A percentile compares a stretch with the other conserved stretches of the same genome.
Conservation (phyloP, 2,329 filamentous ascomycete species). For the Penicillium aurantiogriseum region DNA sequence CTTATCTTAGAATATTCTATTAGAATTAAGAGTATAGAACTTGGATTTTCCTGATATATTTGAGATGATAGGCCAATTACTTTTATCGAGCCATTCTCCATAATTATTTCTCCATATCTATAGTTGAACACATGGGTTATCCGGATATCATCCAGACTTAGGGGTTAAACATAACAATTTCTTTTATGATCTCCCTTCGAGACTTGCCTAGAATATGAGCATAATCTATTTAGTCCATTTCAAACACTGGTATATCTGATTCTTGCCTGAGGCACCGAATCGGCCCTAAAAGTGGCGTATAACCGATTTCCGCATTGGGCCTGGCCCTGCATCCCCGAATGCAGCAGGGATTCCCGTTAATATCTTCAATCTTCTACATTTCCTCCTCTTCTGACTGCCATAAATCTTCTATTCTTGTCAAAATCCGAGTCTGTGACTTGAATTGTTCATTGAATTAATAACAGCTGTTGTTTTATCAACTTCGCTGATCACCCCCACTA, state of each 20-base stretch:
- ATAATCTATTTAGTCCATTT: neutral
- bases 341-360: neutral
- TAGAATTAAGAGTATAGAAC: neutral
- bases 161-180: too few relatives aligned
- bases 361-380: neutral
- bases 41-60: neutral
- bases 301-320: slow-evolving; percentile 11
- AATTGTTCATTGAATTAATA: neutral
- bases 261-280: neutral
- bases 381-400: neutral
- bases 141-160: neutral
- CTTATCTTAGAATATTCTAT: neutral
- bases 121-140: neutral
- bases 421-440: neutral
- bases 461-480: neutral
- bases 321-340: slow-evolving; percentile 2
- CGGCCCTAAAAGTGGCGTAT: neutral
- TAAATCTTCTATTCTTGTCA: neutral
- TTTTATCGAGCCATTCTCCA: neutral
- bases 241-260: neutral
- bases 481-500: slow-evolving; percentile 3
- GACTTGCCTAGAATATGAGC: too few relatives aligned
- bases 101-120: neutral
- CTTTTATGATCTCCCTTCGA: too few relatives aligned
- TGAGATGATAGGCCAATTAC: neutral